These are phyloP conservation scores for Colletotrichum spaethianum DNA, from an alignment of 2,329 filamentous ascomycete genomes.

Conservation along the genomic window DNA sequence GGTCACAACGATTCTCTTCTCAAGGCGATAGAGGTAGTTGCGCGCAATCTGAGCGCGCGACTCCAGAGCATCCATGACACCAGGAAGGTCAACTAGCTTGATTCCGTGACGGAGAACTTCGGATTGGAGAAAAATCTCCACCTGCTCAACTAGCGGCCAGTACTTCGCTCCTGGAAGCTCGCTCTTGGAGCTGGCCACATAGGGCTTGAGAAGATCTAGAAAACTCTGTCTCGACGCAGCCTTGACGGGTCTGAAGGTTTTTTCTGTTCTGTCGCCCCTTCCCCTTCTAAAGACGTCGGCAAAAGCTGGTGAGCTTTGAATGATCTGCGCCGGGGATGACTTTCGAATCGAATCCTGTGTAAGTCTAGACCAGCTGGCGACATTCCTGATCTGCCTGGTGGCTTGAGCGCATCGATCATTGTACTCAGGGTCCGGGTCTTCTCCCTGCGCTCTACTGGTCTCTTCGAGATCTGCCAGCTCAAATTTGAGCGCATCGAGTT, in stretches of 20 bases:
- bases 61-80: conserved; percentile 39
- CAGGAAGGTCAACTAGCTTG: conserved; percentile 42
- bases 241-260: not conserved
- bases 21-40: conserved; percentile 22
- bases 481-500: conserved; percentile 31
- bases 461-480: conserved; percentile 28
- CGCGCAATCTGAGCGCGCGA: conserved; percentile 33
- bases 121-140: conserved; percentile 33
- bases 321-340: conserved; percentile 2
- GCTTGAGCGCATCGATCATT: conserved; percentile 3
- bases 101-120: conserved; percentile 39
- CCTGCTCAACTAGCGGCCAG: conserved; percentile 42
- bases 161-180: not conserved
- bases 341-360: not conserved
- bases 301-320: not conserved
- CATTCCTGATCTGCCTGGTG: conserved; percentile 5
- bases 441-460: not conserved
- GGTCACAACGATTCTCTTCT: conserved; percentile 37
- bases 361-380: conserved; percentile 40
- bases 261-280: not conserved
- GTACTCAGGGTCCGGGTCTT: not conserved
- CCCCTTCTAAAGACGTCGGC: not conserved
- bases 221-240: conserved; percentile 4
- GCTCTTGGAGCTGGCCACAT: conserved; percentile 25
- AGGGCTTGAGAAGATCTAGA: conserved; percentile 24